phyloP scores from a whole-genome alignment of 2,329 filamentous ascomycete genomes.

The Colletotrichum magnum region DNA sequence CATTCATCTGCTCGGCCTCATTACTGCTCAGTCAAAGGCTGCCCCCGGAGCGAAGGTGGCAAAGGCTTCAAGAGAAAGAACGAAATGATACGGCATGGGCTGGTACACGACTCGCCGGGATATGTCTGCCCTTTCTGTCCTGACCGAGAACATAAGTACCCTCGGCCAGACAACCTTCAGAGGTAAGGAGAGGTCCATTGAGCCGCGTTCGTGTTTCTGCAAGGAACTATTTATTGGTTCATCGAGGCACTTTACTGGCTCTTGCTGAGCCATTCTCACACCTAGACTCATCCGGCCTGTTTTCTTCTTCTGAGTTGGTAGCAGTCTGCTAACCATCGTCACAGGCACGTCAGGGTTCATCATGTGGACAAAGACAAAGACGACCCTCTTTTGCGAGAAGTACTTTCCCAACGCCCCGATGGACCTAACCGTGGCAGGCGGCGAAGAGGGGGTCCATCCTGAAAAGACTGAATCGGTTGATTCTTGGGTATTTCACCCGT shows the following conservation, averaged over 20 bases:
- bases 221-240: neutral
- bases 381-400: slow-evolving; percentile 83
- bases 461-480: neutral
- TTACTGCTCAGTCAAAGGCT: slow-evolving; percentile 74
- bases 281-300: too few species aligned
- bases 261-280: neutral
- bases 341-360: slow-evolving; percentile 91
- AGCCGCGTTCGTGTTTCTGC: neutral
- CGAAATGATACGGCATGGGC: slow-evolving; percentile 81
- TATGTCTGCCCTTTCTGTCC: slow-evolving; percentile 98
- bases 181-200: slow-evolving; percentile 68
- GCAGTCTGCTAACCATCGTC: slow-evolving; percentile 15
- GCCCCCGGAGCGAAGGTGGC: slow-evolving; percentile 73
- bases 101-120: slow-evolving; percentile 94
- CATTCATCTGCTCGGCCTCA: slow-evolving; percentile 77
- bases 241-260: neutral
- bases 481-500: slow-evolving; percentile 21
- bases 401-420: slow-evolving; percentile 87
- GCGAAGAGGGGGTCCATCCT: slow-evolving; percentile 68
- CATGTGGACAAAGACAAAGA: slow-evolving; percentile 92
- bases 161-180: slow-evolving; percentile 94
- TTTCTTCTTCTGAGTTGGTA: neutral
- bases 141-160: slow-evolving; percentile 93
- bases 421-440: slow-evolving; percentile 86
- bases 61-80: slow-evolving; percentile 81